Conservation (phyloP, 306 rosid genomes). For the Prunus persica region Prunus_persica_NCBIv2 NC_034009.1:37692001-37692500, state of each 20-base stretch:
- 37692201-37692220: background rate
- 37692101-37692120: slow-evolving; percentile 13
- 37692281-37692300: background rate
- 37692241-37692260: slow-evolving; percentile 19
- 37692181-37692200: slow-evolving; percentile 11
- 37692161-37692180: background rate
- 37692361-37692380: background rate
- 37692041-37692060: slow-evolving; percentile 12
- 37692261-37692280: background rate
- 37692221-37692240: slow-evolving; percentile 9
- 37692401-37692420: background rate
- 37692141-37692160: background rate
- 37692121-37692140: background rate
- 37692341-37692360: background rate
- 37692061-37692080: slow-evolving; percentile 15
- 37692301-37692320: background rate
- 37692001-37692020: background rate
- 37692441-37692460: background rate
- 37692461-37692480: background rate
- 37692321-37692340: background rate
- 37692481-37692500: background rate
- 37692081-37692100: slow-evolving; percentile 14
- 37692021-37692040: background rate
- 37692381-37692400: background rate
- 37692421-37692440: background rate